Base-by-base conservation (phyloP, 768 basidiomycete genomes). In the Paxillus rubicundulus region DNA sequence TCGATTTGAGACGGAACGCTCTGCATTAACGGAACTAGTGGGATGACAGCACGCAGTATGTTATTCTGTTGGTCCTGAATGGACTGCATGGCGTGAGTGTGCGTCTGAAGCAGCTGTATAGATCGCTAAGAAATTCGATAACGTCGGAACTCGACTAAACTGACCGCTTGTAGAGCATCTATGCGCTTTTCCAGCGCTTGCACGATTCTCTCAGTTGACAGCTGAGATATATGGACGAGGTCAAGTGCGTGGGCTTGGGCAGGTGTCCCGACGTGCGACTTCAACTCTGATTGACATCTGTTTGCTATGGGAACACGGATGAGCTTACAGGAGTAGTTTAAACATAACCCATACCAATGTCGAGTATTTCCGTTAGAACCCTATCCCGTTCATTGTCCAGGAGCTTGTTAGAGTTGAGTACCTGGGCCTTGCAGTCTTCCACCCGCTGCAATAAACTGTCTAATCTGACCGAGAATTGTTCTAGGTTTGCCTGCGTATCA, bases 401-500 rank as follows among this genome's bases (percentile, higher is more conserved):
- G n/a, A 82, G 67, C 20, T 74, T 74, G 54, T 82, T 78, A 2
- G 81, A 76, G 6, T 73, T 68, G 20, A 73, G 68, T 28, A 88
- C 74, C 57, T 86, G 82, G 6, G 70, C 65, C 56, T 75, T 77
- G 21, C 82, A 73, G 30, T 79, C 74, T 13, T 82, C 79, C 12
- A 86, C 73, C 30, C 70, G 74, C 10, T 66, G 65, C 2, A 80
- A 67, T 20, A 89, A 72, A n/a, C 68, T 68, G 39, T 80, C 82
- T 13, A 84, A 78, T 28, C 77, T 76, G 7, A 70, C 70, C 0
- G 84, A 80, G 53, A 89, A 89, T 58, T 73, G 79, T 67, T 90
- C 86, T 33, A 89, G 75, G 55, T 84, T 81, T 18, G 78, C 79
- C 50, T 88, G 86, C 1, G 86, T 88, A 62, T 89, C 88, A 57